Base-by-base conservation (phyloP, 768 basidiomycete genomes). In the Naganishia vaughanmartiniae region DNA sequence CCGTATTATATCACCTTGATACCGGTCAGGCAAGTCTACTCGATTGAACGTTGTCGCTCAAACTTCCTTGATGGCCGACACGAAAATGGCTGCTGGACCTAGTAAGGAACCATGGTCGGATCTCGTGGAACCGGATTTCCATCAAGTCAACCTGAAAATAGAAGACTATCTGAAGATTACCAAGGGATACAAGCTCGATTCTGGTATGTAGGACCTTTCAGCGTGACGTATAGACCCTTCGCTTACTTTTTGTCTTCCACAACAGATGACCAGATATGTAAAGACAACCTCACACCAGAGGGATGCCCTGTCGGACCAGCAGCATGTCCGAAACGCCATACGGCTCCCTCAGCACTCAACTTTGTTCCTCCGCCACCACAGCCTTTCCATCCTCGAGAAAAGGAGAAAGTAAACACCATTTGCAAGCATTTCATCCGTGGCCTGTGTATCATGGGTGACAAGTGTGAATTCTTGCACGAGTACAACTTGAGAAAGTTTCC, bases 381-480 rank as follows among this genome's bases (percentile, higher is more conserved):
- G 2, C 92, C 93, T 0, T 87, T 86, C 0, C 91, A 94, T 76
- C 91, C 82, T 10, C 77, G 83, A 67, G 82, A 82, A 54, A 72
- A 82, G 15, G 81, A 82, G 66, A 81, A 81, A 74, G 75, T 79
- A 55, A 73, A 78, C 53, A 96, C 95, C 2, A 94, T 99, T 21
- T 99, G 96, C 84, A 98, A 98, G 83, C 96, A 98, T 83, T 98
- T 95, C 90, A 87, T 99, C 53, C 87, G 96, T 69, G 96, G 96
- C 17, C 85, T 99, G 21, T 98, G 96, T 83, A 98, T 98, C 84
- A 98, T 98, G 81, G 95, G 93, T 66, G 91, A 94, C 78, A 89
- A 90, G 30, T 99, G 96, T 83, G 96, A 98, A 83, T 99, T 98
- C 82, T 85, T 98, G 79, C 96, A 99, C 83, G 96, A 98, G 83